Base-by-base conservation (phyloP, 306 rosid genomes). In the Castanea crenata region DNA sequence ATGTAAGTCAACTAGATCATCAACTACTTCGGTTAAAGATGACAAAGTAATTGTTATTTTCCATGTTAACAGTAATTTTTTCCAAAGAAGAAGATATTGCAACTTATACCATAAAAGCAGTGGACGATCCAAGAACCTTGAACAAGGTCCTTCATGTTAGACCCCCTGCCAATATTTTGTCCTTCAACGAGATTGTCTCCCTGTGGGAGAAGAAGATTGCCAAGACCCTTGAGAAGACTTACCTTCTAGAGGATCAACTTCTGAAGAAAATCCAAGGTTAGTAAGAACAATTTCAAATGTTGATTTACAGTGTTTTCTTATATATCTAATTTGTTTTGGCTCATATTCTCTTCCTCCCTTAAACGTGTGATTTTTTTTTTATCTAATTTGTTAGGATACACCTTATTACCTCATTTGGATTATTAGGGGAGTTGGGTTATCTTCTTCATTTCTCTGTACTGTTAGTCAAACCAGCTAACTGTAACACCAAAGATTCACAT, bases 181-280 rank as follows among this genome's bases (percentile, higher is more conserved):
- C 80, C 9, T 29, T 75, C 55, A 83, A 88, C 7, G 82, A 88
- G 80, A 29, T 85, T 2, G 6, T 88, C 0, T 20, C 84, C 18
- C 18, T 88, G 65, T 88, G 91, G 89, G 89, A 88, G 86, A 83
- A 75, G 9, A 85, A 88, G 41, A 83, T 85, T 19, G 88, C 85
- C 2, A 80, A 78, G 19, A 75, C 71, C 41, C 80, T 88, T 5
- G 84, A 88, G 71, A 89, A 56, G 44, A 82, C 18, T n/a, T 81
- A 83, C 29, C 25, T 84, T 46, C 11, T 82, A 1, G 91, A 85
- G 29, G 88, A 85, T 80, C 15, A 85, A 74, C 49, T 89, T 73
- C 87, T 85, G 0, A 84, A 87, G 74, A 44, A 82, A 4, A 87
- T 90, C 14, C 21, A 75, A 14, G 86, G 93, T 86, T 18, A 55